A percentile compares a stretch with the other conserved stretches of the same genome.
These are phyloP conservation scores for Gomphus bonarii DNA, from an alignment of 1,284 basidiomycete species.

Conservation along the genomic window DNA sequence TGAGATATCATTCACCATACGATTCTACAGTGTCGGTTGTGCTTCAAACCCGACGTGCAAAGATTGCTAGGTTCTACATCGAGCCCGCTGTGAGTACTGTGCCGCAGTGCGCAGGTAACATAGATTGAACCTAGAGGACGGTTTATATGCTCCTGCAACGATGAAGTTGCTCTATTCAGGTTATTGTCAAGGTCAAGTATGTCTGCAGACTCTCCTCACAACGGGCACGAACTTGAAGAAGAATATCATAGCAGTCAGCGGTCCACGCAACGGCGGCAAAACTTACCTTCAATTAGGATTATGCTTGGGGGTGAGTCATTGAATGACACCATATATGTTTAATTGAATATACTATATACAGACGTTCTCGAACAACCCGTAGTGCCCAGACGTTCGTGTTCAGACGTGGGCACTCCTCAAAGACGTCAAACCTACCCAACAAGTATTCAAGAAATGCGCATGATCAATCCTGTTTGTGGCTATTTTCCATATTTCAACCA, in stretches of 20 bases:
- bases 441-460: not conserved
- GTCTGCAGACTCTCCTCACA: not conserved
- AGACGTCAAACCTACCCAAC: not conserved
- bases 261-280: not conserved
- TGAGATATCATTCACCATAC: not conserved
- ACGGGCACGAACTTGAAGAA: not conserved
- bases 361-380: constrained; percentile 9
- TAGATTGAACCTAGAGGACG: not conserved
- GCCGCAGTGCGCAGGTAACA: constrained; percentile 4
- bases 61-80: not conserved
- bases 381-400: not conserved
- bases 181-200: not conserved
- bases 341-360: not conserved
- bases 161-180: not conserved
- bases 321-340: not conserved
- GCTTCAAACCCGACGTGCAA: not conserved
- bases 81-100: not conserved
- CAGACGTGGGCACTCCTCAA: not conserved
- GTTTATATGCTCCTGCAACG: not conserved
- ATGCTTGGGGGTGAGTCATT: constrained; percentile 7
- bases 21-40: not conserved
- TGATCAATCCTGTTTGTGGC: not conserved
- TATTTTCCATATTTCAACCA: not conserved
- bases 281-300: constrained; percentile 10
- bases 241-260: not conserved